Percentiles rank a stretch among this genome's conserved stretches.
Evolutionary conservation across 495 filamentous ascomycete genomes (phyloP).

Genomic region (Pyrenopolyporus hunteri): DNA sequence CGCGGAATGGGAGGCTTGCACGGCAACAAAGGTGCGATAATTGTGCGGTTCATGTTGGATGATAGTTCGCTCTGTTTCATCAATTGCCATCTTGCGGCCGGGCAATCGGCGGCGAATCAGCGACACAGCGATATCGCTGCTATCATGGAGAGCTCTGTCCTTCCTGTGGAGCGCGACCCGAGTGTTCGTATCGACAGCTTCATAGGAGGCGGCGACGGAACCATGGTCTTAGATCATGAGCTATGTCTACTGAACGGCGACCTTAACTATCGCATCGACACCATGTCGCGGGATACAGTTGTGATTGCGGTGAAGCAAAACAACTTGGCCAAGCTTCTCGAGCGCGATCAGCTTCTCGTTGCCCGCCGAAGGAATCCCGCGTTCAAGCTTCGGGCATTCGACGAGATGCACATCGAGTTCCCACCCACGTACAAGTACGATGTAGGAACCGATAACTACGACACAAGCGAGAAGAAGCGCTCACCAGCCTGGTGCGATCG

Average conservation of each 20-base stretch:
- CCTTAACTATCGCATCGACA: conserved; percentile 97
- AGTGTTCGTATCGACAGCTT: conserved; percentile 73
- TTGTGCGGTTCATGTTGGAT: conserved; percentile 87
- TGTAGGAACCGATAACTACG: conserved; percentile 91
- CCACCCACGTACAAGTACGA: conserved; percentile 99
- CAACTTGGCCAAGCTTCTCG: conserved; percentile 88
- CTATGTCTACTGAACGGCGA: conserved; percentile 95
- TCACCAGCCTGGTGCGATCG: conserved; percentile 98
- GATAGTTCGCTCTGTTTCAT: conserved; percentile 94
- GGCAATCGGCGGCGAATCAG: conserved; percentile 84
- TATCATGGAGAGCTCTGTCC: conserved; percentile 77
- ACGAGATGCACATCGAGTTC: conserved; percentile 85
- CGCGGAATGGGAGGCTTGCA: conserved; percentile 91
- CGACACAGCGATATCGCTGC: conserved; percentile 92
- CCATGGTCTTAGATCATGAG: conserved; percentile 96
- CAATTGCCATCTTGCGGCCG: conserved; percentile 96
- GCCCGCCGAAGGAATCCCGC: conserved; percentile 84
- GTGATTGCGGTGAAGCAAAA: conserved; percentile 78
- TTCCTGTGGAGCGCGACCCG: conserved; percentile 70
- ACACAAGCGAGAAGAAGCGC: conserved; percentile 91
- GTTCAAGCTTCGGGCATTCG: conserved; percentile 85
- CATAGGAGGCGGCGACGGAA: conserved; percentile 88
- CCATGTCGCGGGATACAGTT: conserved; percentile 91
- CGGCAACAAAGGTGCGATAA: conserved; percentile 95
- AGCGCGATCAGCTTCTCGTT: conserved; percentile 90